phyloP scores from a whole-genome alignment of 2,329 filamentous ascomycete species.

The Colletotrichum ledebouriae region DNA sequence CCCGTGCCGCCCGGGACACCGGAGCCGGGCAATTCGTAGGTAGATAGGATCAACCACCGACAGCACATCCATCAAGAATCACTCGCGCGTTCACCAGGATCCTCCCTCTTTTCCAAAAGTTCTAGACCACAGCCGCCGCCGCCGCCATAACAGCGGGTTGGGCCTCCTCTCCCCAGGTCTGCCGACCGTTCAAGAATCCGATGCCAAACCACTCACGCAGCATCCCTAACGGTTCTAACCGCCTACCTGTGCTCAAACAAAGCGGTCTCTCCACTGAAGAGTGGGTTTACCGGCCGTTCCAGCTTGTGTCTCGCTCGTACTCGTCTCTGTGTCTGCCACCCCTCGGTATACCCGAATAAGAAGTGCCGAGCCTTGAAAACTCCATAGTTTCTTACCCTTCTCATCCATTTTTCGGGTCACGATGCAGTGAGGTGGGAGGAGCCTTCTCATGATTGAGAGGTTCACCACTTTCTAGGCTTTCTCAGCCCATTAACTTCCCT shows the following conservation, averaged over 20 bases:
- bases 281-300: constrained; percentile 38
- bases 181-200: constrained; percentile 2
- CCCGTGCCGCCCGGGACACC: constrained; percentile 34
- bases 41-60: neutral
- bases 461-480: constrained; percentile 19
- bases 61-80: constrained; percentile 10
- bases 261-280: constrained; percentile 12
- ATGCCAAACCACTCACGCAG: neutral
- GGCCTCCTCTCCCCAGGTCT: neutral
- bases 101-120: neutral
- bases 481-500: constrained; percentile 16
- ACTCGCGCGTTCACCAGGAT: neutral
- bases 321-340: neutral
- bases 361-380: constrained; percentile 25
- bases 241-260: constrained; percentile 6
- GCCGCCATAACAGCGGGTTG: neutral
- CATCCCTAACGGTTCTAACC: constrained; percentile 28
- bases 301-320: constrained; percentile 33
- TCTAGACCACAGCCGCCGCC: too few relatives aligned
- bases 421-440: neutral
- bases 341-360: constrained; percentile 27
- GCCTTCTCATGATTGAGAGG: constrained; percentile 4
- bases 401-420: constrained; percentile 21
- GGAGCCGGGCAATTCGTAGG: constrained; percentile 21
- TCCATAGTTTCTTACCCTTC: constrained; percentile 6